Conservation (phyloP, 768 basidiomycete species). For the Pleurotus sapidus region DNA sequence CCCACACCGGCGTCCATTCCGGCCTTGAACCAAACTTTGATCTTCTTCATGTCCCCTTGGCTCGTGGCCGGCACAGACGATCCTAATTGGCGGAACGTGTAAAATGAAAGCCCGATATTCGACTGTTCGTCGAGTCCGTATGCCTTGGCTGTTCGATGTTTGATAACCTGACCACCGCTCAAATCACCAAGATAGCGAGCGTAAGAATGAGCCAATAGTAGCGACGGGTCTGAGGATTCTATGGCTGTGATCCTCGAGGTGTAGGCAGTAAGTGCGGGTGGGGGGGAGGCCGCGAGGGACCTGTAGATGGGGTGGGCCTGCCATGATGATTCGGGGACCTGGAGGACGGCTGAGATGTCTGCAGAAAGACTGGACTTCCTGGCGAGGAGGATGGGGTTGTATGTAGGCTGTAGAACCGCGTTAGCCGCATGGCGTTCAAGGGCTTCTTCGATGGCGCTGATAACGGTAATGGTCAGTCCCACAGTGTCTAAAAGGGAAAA, state of each 20-base stretch:
- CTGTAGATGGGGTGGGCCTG: slow-evolving; percentile 51
- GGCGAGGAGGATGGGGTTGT: slow-evolving; percentile 67
- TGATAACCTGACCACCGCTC: slow-evolving; percentile 74
- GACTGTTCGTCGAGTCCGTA: slow-evolving; percentile 56
- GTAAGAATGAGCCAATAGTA: slow-evolving; percentile 75
- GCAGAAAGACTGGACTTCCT: slow-evolving; percentile 57
- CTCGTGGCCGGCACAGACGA: slow-evolving; percentile 38
- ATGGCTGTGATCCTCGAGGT: slow-evolving; percentile 50
- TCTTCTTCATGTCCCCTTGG: slow-evolving; percentile 63
- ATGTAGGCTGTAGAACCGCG: slow-evolving; percentile 61
- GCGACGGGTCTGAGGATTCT: slow-evolving; percentile 39
- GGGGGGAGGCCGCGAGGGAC: slow-evolving; percentile 41
- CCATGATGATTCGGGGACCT: slow-evolving; percentile 51
- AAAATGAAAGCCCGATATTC: slow-evolving; percentile 57
- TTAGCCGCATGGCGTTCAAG: slow-evolving; percentile 60
- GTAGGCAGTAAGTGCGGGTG: slow-evolving; percentile 50
- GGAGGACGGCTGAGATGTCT: slow-evolving; percentile 65
- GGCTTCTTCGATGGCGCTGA: slow-evolving; percentile 53
- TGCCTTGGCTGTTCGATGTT: slow-evolving; percentile 59
- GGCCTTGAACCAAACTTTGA: slow-evolving; percentile 69
- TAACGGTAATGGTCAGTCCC: background rate
- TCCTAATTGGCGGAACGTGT: slow-evolving; percentile 59
- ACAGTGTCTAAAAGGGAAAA: background rate
- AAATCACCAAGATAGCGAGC: slow-evolving; percentile 83
- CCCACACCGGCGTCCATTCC: slow-evolving; percentile 52